phyloP scores from a whole-genome alignment of 2,329 filamentous ascomycete species.

The Ceratocystis lukuohia region DNA sequence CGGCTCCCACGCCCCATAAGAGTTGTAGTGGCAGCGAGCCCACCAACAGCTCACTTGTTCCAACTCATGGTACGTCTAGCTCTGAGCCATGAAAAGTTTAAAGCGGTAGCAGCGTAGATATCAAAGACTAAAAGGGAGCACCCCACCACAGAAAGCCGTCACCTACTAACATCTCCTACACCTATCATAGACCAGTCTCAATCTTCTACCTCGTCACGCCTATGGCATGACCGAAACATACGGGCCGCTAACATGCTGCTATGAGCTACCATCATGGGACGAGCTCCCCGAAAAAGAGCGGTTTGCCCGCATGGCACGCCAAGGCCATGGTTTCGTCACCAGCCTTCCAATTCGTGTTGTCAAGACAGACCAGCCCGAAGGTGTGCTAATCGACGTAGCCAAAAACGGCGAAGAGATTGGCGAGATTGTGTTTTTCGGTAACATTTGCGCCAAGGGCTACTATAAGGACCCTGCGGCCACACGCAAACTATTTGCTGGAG shows the following conservation, averaged over 20 bases:
- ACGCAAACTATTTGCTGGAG: constrained; percentile 72
- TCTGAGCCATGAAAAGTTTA: not conserved
- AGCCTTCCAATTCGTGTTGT: constrained; percentile 70
- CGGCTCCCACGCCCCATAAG: constrained; percentile 56
- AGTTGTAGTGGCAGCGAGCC: constrained; percentile 86
- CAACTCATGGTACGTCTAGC: constrained; percentile 61
- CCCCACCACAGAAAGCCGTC: not conserved
- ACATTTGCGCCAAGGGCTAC: constrained; percentile 85
- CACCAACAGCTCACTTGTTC: constrained; percentile 80
- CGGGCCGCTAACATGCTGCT: constrained; percentile 89
- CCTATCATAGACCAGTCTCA: constrained; percentile 39
- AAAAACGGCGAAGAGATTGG: constrained; percentile 38
- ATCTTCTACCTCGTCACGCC: constrained; percentile 81
- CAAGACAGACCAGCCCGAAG: constrained; percentile 60
- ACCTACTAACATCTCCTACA: not conserved
- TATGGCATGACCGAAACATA: constrained; percentile 87
- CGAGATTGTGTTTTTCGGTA: constrained; percentile 68
- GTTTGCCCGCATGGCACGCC: constrained; percentile 80
- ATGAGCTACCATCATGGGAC: constrained; percentile 79
- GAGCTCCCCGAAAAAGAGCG: constrained; percentile 57
- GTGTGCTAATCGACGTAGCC: constrained; percentile 34
- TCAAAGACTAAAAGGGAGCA: constrained; percentile 9
- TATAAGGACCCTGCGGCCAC: constrained; percentile 83
- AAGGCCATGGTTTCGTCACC: constrained; percentile 83
- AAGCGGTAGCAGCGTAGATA: not conserved